These are phyloP conservation scores for Ceratobasidium theobromae DNA, from an alignment of 1,284 basidiomycete genomes.

Conservation along the genomic window DNA sequence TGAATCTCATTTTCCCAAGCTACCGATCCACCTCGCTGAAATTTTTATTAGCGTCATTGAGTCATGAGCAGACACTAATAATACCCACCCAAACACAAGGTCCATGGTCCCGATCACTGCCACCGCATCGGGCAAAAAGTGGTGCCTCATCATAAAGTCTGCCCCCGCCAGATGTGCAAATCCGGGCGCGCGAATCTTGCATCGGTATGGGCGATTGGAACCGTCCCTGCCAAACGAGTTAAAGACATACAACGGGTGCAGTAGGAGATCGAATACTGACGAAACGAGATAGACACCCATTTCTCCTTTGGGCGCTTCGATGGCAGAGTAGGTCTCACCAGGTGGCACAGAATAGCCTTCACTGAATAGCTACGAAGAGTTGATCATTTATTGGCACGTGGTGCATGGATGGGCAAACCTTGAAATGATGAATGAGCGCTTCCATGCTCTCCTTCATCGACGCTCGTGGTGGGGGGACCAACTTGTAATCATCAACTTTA, in stretches of 20 bases:
- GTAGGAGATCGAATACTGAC: constrained; percentile 49
- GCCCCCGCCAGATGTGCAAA: constrained; percentile 91
- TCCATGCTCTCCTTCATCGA: constrained; percentile 99
- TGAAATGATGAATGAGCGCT: constrained; percentile 97
- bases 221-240: constrained; percentile 61
- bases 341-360: constrained; percentile 98
- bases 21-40: constrained; percentile 52
- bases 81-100: constrained; percentile 76
- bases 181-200: constrained; percentile 91
- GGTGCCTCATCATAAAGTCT: constrained; percentile 96
- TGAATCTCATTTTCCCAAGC: background rate
- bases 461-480: constrained; percentile 94
- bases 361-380: constrained; percentile 71
- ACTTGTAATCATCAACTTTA: constrained; percentile 98
- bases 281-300: constrained; percentile 97
- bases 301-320: constrained; percentile 98
- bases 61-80: constrained; percentile 7
- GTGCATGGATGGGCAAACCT: constrained; percentile 50
- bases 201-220: constrained; percentile 88
- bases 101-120: constrained; percentile 95
- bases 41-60: constrained; percentile 38
- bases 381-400: background rate
- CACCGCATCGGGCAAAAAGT: constrained; percentile 89
- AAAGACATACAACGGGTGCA: background rate
- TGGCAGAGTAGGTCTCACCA: constrained; percentile 94